Conservation (phyloP, 2,329 filamentous ascomycete genomes). For the Colletotrichum cereale region DNA sequence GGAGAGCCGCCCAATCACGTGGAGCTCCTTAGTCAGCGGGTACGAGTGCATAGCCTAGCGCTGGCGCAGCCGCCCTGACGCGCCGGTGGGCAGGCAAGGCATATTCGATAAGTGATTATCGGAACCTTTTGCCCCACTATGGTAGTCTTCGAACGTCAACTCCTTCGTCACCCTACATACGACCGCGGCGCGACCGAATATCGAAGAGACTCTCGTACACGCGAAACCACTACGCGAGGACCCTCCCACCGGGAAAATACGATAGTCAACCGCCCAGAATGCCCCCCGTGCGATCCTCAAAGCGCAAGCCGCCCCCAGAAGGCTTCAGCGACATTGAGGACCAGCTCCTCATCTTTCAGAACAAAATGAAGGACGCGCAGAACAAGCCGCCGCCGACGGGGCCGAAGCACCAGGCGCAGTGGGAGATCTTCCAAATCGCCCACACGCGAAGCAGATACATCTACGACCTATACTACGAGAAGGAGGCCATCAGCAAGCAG, state of each 20-base stretch:
- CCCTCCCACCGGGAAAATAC: neutral
- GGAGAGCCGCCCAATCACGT: conserved; percentile 37
- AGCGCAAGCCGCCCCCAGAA: conserved; percentile 85
- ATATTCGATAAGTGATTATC: conserved; percentile 9
- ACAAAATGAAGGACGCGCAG: conserved; percentile 96
- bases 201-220: neutral
- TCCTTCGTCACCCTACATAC: conserved; percentile 16
- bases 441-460: conserved; percentile 94
- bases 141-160: neutral
- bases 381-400: conserved; percentile 86
- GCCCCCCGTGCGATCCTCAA: conserved; percentile 82
- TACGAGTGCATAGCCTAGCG: neutral
- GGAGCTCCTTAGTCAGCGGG: conserved; percentile 33
- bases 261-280: conserved; percentile 57
- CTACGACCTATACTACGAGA: conserved; percentile 98
- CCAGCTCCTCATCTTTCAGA: conserved; percentile 85
- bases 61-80: neutral
- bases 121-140: conserved; percentile 28
- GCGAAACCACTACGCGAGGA: neutral
- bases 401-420: conserved; percentile 88
- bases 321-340: conserved; percentile 92
- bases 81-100: neutral
- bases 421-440: conserved; percentile 97
- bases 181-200: conserved; percentile 4
- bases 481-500: conserved; percentile 91